A percentile compares a stretch with the other conserved stretches of the same genome.
phyloP scores from a whole-genome alignment of 2,329 filamentous ascomycete genomes.

The Phaeophleospora eucalypticola region DNA sequence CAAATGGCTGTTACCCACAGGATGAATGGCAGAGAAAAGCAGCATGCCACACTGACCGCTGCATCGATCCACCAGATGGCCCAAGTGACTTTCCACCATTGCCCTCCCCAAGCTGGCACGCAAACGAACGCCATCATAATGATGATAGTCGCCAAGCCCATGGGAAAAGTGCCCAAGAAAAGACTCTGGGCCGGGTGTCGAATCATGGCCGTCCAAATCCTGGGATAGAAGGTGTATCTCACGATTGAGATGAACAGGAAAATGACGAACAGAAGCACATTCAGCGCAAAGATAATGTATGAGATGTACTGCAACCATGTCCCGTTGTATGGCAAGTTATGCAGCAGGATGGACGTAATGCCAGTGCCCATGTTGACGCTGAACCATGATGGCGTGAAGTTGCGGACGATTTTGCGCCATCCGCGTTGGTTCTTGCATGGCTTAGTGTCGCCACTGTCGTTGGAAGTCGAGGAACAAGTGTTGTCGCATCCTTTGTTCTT shows the following conservation, averaged over 20 bases:
- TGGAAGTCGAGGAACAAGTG: not conserved
- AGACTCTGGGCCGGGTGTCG: slow-evolving; percentile 62
- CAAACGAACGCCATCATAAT: slow-evolving; percentile 21
- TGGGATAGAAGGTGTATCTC: slow-evolving; percentile 62
- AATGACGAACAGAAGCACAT: slow-evolving; percentile 49
- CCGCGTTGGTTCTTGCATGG: slow-evolving; percentile 16
- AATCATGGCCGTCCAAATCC: slow-evolving; percentile 64
- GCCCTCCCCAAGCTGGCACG: slow-evolving; percentile 32
- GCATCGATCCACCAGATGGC: slow-evolving; percentile 48
- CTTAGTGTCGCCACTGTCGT: not conserved
- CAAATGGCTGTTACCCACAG: slow-evolving; percentile 21
- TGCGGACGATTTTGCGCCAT: slow-evolving; percentile 28
- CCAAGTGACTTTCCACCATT: slow-evolving; percentile 48
- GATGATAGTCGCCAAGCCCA: slow-evolving; percentile 31
- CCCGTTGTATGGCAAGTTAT: slow-evolving; percentile 58
- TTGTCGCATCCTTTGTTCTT: not conserved
- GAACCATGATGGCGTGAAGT: slow-evolving; percentile 32
- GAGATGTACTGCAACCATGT: slow-evolving; percentile 57
- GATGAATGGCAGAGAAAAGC: slow-evolving; percentile 37
- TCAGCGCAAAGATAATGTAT: slow-evolving; percentile 58
- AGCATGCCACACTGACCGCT: slow-evolving; percentile 39
- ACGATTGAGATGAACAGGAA: slow-evolving; percentile 46
- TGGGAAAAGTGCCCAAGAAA: slow-evolving; percentile 52
- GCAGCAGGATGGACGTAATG: slow-evolving; percentile 60
- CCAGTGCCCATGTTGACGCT: slow-evolving; percentile 57